Evolutionary conservation across 129 eudicot species (phyloP).

Genomic region (Helianthus annuus): DNA sequence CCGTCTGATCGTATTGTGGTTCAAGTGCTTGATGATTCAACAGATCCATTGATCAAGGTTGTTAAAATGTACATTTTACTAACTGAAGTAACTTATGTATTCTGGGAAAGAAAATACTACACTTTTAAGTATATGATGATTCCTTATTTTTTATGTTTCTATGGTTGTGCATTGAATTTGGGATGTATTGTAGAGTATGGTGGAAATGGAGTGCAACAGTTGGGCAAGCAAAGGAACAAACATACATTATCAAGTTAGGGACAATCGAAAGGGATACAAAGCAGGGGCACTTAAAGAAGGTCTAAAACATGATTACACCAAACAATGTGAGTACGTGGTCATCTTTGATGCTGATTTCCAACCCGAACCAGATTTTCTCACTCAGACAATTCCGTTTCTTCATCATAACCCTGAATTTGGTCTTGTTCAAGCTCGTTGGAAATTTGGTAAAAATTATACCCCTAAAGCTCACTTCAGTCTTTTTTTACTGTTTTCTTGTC

Average conservation of each 20-base stretch:
- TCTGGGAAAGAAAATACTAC: too few relatives aligned
- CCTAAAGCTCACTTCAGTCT: neutral
- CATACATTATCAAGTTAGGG: conserved; percentile 14
- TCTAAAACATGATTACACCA: conserved; percentile 2
- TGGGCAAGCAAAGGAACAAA: conserved; percentile 8
- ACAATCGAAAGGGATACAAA: conserved; percentile 17
- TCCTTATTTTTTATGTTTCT: neutral
- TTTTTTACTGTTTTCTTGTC: neutral
- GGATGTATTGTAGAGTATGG: neutral
- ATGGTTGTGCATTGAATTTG: neutral
- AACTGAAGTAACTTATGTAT: too few relatives aligned
- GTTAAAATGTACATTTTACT: neutral
- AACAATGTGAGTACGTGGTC: conserved; percentile 9
- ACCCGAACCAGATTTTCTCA: conserved; percentile 14
- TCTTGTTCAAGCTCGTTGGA: conserved; percentile 14
- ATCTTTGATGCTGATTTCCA: conserved; percentile 29
- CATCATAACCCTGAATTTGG: conserved; percentile 7
- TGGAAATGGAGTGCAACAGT: conserved; percentile 1
- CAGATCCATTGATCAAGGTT: conserved; percentile 52
- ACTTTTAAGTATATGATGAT: neutral
- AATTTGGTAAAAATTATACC: conserved; percentile 2
- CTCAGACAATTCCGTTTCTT: conserved; percentile 8
- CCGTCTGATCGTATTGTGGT: conserved; percentile 55
- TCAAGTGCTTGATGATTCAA: conserved; percentile 70
- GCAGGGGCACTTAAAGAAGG: conserved; percentile 19